A percentile compares a stretch with the other conserved stretches of the same genome.
phyloP scores from a whole-genome alignment of 1,139 yeast species.

The Saccharomyces pastorianus region DNA sequence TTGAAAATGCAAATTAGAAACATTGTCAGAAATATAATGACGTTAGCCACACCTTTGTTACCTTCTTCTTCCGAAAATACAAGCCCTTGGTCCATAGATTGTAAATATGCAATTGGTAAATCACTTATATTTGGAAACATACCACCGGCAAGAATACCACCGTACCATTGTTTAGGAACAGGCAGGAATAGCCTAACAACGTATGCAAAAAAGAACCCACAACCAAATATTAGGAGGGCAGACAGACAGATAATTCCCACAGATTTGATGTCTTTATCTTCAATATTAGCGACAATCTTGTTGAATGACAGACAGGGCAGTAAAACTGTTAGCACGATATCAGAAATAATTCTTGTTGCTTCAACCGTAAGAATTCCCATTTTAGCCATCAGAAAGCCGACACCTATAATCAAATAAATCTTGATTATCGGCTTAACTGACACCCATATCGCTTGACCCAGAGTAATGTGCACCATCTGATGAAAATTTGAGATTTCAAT shows the following conservation, averaged over 20 bases:
- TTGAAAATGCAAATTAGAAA: slow-evolving; percentile 68
- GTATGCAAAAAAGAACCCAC: slow-evolving; percentile 28
- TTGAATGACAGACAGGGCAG: slow-evolving; percentile 76
- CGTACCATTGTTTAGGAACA: slow-evolving; percentile 69
- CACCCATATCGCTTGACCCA: slow-evolving; percentile 70
- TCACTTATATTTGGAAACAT: slow-evolving; percentile 72
- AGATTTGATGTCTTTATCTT: slow-evolving; percentile 64
- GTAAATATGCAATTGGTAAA: slow-evolving; percentile 84
- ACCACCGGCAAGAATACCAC: slow-evolving; percentile 77
- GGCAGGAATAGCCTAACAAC: slow-evolving; percentile 33
- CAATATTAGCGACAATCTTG: slow-evolving; percentile 65
- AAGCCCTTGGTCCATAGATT: slow-evolving; percentile 64
- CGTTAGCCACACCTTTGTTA: slow-evolving; percentile 76
- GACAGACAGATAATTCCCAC: slow-evolving; percentile 65
- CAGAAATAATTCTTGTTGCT: slow-evolving; percentile 66
- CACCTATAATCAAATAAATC: slow-evolving; percentile 69
- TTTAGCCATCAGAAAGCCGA: slow-evolving; percentile 63
- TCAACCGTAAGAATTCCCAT: slow-evolving; percentile 64
- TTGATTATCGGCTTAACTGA: slow-evolving; percentile 88
- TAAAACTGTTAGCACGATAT: slow-evolving; percentile 58
- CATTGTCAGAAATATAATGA: slow-evolving; percentile 67
- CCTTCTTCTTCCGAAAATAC: slow-evolving; percentile 54
- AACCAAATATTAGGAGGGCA: slow-evolving; percentile 26
- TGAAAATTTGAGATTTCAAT: not conserved
- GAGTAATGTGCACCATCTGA: slow-evolving; percentile 20